Conservation (phyloP, 441 rosid genomes). For the Adansonia grandidieri region DNA sequence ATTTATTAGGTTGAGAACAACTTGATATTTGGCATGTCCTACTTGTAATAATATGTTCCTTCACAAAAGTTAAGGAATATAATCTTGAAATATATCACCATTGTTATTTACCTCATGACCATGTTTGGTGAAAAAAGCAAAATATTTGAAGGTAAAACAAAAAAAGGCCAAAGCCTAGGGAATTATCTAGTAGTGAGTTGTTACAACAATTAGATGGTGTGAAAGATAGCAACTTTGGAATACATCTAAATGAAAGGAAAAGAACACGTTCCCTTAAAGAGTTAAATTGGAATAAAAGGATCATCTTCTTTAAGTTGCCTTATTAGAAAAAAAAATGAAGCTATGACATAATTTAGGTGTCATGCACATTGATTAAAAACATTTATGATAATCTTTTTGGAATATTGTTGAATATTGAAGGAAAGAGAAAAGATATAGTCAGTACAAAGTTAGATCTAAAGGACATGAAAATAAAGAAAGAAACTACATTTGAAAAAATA, state of each 20-base stretch:
- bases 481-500: not conserved
- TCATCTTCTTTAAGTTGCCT: not conserved
- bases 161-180: not conserved
- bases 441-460: not conserved
- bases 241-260: not conserved
- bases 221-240: not conserved
- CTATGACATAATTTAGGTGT: not conserved
- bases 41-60: not conserved
- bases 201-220: not conserved
- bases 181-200: not conserved
- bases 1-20: not conserved
- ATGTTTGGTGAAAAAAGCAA: too few species aligned
- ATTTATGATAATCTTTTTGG: too few species aligned
- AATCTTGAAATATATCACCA: not conserved
- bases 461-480: slow-evolving; percentile 1
- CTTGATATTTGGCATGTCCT: not conserved
- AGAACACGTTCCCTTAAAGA: not conserved
- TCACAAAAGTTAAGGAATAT: not conserved
- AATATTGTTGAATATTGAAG: too few species aligned
- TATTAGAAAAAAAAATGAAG: not conserved
- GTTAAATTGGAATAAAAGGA: not conserved
- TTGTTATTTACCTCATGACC: not conserved
- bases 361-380: too few species aligned
- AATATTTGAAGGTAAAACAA: too few species aligned
- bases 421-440: too few species aligned